Evolutionary conservation across 2,329 filamentous ascomycete genomes (phyloP).

Genomic region (Ophiostoma ips): DNA sequence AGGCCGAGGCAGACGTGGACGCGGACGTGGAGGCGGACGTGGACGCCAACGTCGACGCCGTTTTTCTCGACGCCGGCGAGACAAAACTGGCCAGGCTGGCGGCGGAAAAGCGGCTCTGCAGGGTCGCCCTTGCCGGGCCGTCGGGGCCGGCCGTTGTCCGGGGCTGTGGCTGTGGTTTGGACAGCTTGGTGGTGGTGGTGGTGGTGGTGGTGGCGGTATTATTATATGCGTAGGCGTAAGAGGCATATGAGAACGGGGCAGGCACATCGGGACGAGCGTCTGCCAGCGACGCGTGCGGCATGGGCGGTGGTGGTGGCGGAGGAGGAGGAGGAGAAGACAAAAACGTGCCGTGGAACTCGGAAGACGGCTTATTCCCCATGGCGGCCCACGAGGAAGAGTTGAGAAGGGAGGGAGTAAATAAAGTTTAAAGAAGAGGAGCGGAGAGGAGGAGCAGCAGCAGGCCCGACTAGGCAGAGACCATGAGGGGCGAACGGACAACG

Average conservation of each 20-base stretch:
- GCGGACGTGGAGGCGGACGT: not conserved
- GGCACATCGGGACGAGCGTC: slow-evolving; percentile 1
- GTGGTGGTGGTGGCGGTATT: too few relatives aligned
- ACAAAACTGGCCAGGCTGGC: slow-evolving; percentile 16
- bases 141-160: not conserved
- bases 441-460: too few relatives aligned
- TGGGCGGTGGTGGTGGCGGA: not conserved
- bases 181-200: too few relatives aligned
- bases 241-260: too few relatives aligned
- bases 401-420: too few relatives aligned
- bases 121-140: not conserved
- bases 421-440: too few relatives aligned
- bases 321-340: slow-evolving; percentile 17
- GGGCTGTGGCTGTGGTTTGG: slow-evolving; percentile 29
- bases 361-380: slow-evolving; percentile 39
- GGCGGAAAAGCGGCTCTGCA: slow-evolving; percentile 15
- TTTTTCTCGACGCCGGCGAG: not conserved
- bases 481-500: too few relatives aligned
- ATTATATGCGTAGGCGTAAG: too few relatives aligned
- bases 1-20: too few relatives aligned
- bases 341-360: too few relatives aligned
- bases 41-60: not conserved
- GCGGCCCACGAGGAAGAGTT: slow-evolving; percentile 14
- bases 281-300: too few relatives aligned
- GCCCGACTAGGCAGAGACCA: not conserved